A percentile compares a stretch with the other conserved stretches of the same genome.
These are phyloP conservation scores for Aspergillus ibericus DNA, from an alignment of 2,329 filamentous ascomycete species.

Conservation along the genomic window DNA sequence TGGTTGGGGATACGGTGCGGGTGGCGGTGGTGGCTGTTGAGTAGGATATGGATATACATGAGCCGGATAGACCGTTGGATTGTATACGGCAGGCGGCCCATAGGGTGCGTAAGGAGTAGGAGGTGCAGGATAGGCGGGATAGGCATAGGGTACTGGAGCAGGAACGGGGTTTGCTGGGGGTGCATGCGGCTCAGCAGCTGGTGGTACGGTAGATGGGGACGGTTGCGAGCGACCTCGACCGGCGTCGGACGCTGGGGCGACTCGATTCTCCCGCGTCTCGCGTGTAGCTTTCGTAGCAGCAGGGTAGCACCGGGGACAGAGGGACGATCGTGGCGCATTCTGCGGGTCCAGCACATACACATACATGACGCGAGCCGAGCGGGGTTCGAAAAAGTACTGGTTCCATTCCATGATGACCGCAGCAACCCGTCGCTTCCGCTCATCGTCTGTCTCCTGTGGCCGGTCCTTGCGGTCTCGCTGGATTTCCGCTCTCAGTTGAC, in stretches of 20 bases:
- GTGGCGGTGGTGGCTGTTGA: conserved; percentile 11
- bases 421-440: conserved; percentile 38
- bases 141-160: conserved; percentile 13
- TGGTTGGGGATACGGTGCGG: conserved; percentile 21
- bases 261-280: conserved; percentile 5
- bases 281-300: conserved; percentile 29
- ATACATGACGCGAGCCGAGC: conserved; percentile 35
- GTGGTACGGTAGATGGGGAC: conserved; percentile 4
- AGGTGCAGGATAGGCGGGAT: conserved; percentile 14
- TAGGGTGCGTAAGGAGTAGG: conserved; percentile 19
- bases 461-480: conserved; percentile 44
- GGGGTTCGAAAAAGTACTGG: conserved; percentile 41
- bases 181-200: conserved; percentile 11
- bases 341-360: conserved; percentile 37
- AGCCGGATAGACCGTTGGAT: conserved; percentile 13
- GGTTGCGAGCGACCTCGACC: conserved; percentile 8
- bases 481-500: conserved; percentile 42
- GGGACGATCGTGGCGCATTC: conserved; percentile 34
- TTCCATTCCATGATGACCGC: conserved; percentile 48
- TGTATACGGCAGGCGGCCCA: conserved; percentile 23
- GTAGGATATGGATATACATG: conserved; percentile 24
- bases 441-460: conserved; percentile 43
- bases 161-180: conserved; percentile 8
- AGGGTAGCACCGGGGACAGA: conserved; percentile 43
- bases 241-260: conserved; percentile 10